Evolutionary conservation across 2,329 filamentous ascomycete species (phyloP).

Genomic region (Mycogone perniciosa): DNA sequence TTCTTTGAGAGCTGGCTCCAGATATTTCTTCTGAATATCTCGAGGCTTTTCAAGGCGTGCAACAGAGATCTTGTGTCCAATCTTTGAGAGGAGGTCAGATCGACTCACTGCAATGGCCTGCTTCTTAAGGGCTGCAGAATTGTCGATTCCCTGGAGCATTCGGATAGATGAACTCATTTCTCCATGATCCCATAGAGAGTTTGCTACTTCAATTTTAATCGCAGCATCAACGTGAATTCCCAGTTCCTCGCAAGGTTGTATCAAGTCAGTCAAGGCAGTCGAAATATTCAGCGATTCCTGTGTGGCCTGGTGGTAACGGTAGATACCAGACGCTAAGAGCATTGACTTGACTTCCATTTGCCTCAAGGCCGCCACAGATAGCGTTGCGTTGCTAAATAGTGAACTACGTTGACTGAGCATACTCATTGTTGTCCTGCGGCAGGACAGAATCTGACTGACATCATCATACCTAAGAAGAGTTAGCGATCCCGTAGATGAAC

Average conservation of each 20-base stretch:
- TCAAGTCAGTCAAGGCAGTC: slow-evolving; percentile 73
- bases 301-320: slow-evolving; percentile 70
- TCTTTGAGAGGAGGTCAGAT: slow-evolving; percentile 76
- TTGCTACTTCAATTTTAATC: slow-evolving; percentile 75
- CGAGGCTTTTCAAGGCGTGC: slow-evolving; percentile 88
- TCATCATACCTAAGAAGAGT: slow-evolving; percentile 57
- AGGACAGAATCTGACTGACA: slow-evolving; percentile 73
- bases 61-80: slow-evolving; percentile 83
- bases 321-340: slow-evolving; percentile 66
- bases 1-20: slow-evolving; percentile 77
- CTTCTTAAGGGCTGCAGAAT: slow-evolving; percentile 52
- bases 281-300: slow-evolving; percentile 85
- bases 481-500: slow-evolving; percentile 2
- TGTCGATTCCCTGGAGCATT: slow-evolving; percentile 71
- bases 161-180: slow-evolving; percentile 84
- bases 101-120: slow-evolving; percentile 67
- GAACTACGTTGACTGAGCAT: slow-evolving; percentile 65
- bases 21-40: slow-evolving; percentile 78
- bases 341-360: slow-evolving; percentile 72
- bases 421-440: slow-evolving; percentile 75
- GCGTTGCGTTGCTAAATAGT: slow-evolving; percentile 53
- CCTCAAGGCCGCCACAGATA: slow-evolving; percentile 58
- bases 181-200: slow-evolving; percentile 88
- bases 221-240: slow-evolving; percentile 72
- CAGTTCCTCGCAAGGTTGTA: slow-evolving; percentile 60